These are phyloP conservation scores for Picochlorum sp. DNA, from an alignment of 139 green algal species.

Conservation along the genomic window DNA sequence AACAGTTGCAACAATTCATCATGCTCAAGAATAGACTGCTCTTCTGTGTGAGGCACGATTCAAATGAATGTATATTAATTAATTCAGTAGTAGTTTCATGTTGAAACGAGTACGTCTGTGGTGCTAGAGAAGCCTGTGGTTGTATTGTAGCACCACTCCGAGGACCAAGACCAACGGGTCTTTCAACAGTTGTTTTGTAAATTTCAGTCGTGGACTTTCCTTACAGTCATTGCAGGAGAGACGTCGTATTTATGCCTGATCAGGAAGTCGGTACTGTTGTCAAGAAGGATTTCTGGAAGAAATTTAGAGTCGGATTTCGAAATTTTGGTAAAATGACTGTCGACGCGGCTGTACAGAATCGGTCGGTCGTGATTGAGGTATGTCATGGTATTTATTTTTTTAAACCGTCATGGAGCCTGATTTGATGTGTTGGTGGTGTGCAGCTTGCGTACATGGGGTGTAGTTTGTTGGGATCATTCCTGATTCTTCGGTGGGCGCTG, in stretches of 20 bases:
- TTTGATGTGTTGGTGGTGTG: not conserved
- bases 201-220: too few species aligned
- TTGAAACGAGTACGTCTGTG: too few species aligned
- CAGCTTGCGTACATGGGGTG: slow-evolving; percentile 35
- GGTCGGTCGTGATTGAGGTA: slow-evolving; percentile 12
- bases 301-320: slow-evolving; percentile 8
- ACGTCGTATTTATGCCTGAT: not conserved
- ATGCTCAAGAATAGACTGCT: too few species aligned
- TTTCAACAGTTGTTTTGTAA: too few species aligned
- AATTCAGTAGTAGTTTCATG: too few species aligned
- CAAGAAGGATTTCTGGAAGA: slow-evolving; percentile 17
- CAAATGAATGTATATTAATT: too few species aligned
- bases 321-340: slow-evolving; percentile 17
- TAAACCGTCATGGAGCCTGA: not conserved
- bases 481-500: slow-evolving; percentile 35
- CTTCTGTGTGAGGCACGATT: too few species aligned
- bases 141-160: too few species aligned
- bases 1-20: too few species aligned
- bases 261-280: not conserved
- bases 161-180: too few species aligned
- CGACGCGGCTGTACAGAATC: slow-evolving; percentile 5
- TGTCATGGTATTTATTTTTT: not conserved
- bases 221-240: too few species aligned
- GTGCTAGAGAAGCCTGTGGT: too few species aligned
- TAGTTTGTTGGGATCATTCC: slow-evolving; percentile 28